Evolutionary conservation across 2,329 filamentous ascomycete species (phyloP).

Genomic region (Rhynchosporium graminicola): DNA sequence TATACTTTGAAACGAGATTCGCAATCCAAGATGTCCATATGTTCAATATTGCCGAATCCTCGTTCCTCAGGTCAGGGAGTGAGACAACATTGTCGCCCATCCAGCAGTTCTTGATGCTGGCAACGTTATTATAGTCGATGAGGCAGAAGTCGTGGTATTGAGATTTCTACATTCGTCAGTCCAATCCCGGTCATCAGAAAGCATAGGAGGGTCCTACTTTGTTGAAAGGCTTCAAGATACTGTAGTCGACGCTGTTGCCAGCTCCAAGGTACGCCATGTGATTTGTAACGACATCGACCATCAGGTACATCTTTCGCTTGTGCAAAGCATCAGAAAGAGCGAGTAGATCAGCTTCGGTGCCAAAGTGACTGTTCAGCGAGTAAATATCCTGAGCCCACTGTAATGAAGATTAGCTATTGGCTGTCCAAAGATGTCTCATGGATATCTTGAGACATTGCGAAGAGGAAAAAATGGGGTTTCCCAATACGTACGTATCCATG

Average conservation of each 20-base stretch:
- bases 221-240: slow-evolving; percentile 45
- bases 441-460: too few relatives aligned
- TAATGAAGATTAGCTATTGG: too few relatives aligned
- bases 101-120: slow-evolving; percentile 33
- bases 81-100: slow-evolving; percentile 36
- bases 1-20: slow-evolving; percentile 38
- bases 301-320: slow-evolving; percentile 50
- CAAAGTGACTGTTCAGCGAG: slow-evolving; percentile 50
- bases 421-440: too few relatives aligned
- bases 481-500: slow-evolving; percentile 43
- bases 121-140: slow-evolving; percentile 44
- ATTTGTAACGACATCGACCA: slow-evolving; percentile 55
- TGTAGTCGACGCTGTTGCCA: slow-evolving; percentile 43
- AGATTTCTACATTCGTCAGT: slow-evolving; percentile 30
- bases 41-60: slow-evolving; percentile 30
- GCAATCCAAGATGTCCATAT: slow-evolving; percentile 35
- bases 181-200: slow-evolving; percentile 25
- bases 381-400: slow-evolving; percentile 49
- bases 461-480: too few relatives aligned
- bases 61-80: slow-evolving; percentile 39
- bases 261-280: slow-evolving; percentile 44
- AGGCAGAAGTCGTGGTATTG: slow-evolving; percentile 41
- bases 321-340: slow-evolving; percentile 49
- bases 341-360: slow-evolving; percentile 48
- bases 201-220: slow-evolving; percentile 27